A percentile compares a stretch with the other conserved stretches of the same genome.
These are phyloP conservation scores for Cymbidium sinense DNA, from an alignment of 106 monocot species.

Conservation along the genomic window DNA sequence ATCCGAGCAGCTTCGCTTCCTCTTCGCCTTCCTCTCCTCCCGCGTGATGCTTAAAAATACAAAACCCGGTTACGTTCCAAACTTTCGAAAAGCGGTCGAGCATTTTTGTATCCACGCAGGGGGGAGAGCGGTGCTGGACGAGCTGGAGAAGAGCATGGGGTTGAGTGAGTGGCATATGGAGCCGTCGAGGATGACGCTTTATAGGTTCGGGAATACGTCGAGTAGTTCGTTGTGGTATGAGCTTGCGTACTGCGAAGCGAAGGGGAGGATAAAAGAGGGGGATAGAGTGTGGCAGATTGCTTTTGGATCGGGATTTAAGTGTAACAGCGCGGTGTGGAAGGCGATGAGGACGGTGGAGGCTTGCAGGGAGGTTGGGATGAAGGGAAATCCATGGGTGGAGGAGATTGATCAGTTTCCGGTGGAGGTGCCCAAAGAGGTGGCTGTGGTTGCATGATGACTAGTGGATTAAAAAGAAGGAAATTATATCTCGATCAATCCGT, in stretches of 20 bases:
- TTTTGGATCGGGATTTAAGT: slow-evolving; percentile 12
- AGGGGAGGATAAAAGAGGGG: slow-evolving; percentile 6
- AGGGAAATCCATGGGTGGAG: background rate
- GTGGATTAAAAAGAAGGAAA: too few relatives aligned
- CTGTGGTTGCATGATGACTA: background rate
- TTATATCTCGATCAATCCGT: too few relatives aligned
- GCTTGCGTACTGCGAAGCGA: slow-evolving; percentile 11
- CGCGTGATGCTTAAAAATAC: background rate
- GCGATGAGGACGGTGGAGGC: slow-evolving; percentile 4
- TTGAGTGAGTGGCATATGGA: slow-evolving; percentile 10
- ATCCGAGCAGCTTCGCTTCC: slow-evolving; percentile 16
- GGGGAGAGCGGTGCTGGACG: slow-evolving; percentile 72
- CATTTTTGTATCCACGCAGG: slow-evolving; percentile 94
- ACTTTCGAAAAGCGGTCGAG: slow-evolving; percentile 38
- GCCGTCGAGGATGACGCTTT: slow-evolving; percentile 21
- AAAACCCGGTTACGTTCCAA: background rate
- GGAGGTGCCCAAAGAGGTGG: background rate
- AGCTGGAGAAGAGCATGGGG: slow-evolving; percentile 21
- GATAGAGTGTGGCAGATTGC: slow-evolving; percentile 17
- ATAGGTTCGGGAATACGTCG: slow-evolving; percentile 15
- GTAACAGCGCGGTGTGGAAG: slow-evolving; percentile 13
- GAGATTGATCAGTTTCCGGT: slow-evolving; percentile 10
- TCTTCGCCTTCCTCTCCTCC: background rate
- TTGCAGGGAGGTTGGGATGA: background rate
- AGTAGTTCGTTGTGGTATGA: slow-evolving; percentile 21